Evolutionary conservation across 345 rosid genomes (phyloP), one percentile per base, ranked within the genome.

Genomic region (Brassica cretica): DNA sequence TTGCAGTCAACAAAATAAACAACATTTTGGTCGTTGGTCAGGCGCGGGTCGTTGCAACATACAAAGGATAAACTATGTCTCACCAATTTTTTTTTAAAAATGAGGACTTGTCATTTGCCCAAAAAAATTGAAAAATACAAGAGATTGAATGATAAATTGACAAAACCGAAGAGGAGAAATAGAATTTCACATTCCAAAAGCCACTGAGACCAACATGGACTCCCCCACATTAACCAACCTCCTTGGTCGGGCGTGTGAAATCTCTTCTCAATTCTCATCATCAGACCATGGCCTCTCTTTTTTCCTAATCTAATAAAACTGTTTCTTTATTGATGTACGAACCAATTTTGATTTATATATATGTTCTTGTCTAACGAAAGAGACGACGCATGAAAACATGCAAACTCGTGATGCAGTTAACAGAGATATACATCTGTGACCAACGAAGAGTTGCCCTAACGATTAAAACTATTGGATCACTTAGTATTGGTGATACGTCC

Each of bases 161-260:
- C 56, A 49, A 49, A 18, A 49, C 56, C 2, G 56, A 49, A n/a
- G 8, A 44, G 12, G 53, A 14, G 56, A 49, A 49, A 49, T 49
- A 49, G 18, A 49, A 14, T n/a, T 49, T 49, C 56, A 49, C 56
- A 49, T 49, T 18, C 56, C 56, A 49, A 49, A 49, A n/a, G 56
- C 56, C 56, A 14, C 56, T n/a, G 18, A 49, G 56, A 49, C 56
- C 59, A 53, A 53, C 59, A 5, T 53, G 8, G 21, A 53, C 59
- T 15, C 59, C 59, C 59, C 59, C 59, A n/a, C 59, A 53, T 53
- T 27, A 32, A 55, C n/a, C 30, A 59, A 46, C 59, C 15, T 16
- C 67, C 44, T 55, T 66, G 46, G 24, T 66, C 72, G 33, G 27
- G 66, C 41, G 71, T 73, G 77, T 73, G 77, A 49, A 70, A 63